These are phyloP conservation scores for Fusarium concolor DNA, from an alignment of 2,329 filamentous ascomycete species.

Conservation along the genomic window DNA sequence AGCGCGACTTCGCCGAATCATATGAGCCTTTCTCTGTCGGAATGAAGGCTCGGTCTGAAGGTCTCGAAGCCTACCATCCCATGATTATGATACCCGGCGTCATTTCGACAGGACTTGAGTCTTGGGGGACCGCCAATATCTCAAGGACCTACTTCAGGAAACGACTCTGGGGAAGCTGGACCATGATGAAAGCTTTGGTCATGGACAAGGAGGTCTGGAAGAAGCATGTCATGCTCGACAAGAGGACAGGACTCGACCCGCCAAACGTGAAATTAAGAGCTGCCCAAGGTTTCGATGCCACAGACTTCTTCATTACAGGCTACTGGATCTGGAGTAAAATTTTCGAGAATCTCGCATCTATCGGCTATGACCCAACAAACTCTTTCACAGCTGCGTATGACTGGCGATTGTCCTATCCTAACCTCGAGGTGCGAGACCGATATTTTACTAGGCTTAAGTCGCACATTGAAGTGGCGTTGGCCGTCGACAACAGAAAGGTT, in stretches of 20 bases:
- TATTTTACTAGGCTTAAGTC: constrained; percentile 93
- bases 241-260: constrained; percentile 89
- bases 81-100: constrained; percentile 98
- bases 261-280: constrained; percentile 90
- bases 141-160: constrained; percentile 94
- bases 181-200: constrained; percentile 96
- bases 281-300: constrained; percentile 96
- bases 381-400: constrained; percentile 81
- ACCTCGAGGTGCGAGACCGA: constrained; percentile 89
- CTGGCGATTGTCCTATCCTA: constrained; percentile 91
- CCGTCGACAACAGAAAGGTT: constrained; percentile 80
- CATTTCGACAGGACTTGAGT: constrained; percentile 96
- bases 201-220: constrained; percentile 96
- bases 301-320: constrained; percentile 90
- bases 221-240: constrained; percentile 95
- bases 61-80: constrained; percentile 83
- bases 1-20: constrained; percentile 83
- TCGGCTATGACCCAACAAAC: constrained; percentile 91
- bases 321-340: constrained; percentile 99
- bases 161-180: constrained; percentile 97
- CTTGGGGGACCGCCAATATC: constrained; percentile 89
- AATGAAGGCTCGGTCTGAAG: constrained; percentile 82
- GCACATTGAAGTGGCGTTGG: constrained; percentile 86
- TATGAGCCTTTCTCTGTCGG: constrained; percentile 97
- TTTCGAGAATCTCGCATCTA: constrained; percentile 92